Percentiles rank a stretch among this genome's conserved stretches.
Conservation (phyloP, 2,329 filamentous ascomycete genomes). For the Niveomyces coronatus region DNA sequence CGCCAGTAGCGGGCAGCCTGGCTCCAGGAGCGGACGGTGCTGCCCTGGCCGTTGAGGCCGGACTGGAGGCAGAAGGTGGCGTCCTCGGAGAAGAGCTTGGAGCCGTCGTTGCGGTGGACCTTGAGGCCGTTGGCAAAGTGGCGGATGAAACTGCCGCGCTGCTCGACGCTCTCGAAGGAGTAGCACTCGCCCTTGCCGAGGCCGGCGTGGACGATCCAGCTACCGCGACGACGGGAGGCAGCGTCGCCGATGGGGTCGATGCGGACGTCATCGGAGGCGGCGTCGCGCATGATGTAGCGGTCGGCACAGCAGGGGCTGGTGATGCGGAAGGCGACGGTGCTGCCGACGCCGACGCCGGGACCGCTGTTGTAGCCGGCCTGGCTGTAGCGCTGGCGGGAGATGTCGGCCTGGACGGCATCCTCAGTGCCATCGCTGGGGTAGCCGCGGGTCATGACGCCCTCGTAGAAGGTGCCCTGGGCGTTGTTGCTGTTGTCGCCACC, state of each 20-base stretch:
- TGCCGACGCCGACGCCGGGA: slow-evolving; percentile 33
- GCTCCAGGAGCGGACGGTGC: slow-evolving; percentile 43
- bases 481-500: slow-evolving; percentile 53
- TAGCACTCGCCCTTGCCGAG: slow-evolving; percentile 46
- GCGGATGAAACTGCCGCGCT: slow-evolving; percentile 46
- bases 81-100: slow-evolving; percentile 48
- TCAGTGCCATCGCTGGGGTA: slow-evolving; percentile 51
- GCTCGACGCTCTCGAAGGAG: slow-evolving; percentile 51
- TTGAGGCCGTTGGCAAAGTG: slow-evolving; percentile 43
- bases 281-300: slow-evolving; percentile 44
- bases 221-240: slow-evolving; percentile 39
- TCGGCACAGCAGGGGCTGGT: slow-evolving; percentile 45
- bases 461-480: slow-evolving; percentile 54
- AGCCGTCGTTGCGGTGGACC: slow-evolving; percentile 40
- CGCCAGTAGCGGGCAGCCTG: slow-evolving; percentile 49
- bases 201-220: slow-evolving; percentile 43
- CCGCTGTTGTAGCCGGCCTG: slow-evolving; percentile 36
- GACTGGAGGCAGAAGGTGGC: slow-evolving; percentile 51
- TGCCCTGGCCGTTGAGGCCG: slow-evolving; percentile 40
- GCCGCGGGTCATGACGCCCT: slow-evolving; percentile 53
- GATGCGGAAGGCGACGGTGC: slow-evolving; percentile 40
- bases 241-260: slow-evolving; percentile 44
- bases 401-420: slow-evolving; percentile 46
- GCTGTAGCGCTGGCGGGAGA: slow-evolving; percentile 49
- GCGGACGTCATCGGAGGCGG: slow-evolving; percentile 31